Evolutionary conservation across 768 basidiomycete species (phyloP).

Genomic region (Rhizopogon vulgaris): DNA sequence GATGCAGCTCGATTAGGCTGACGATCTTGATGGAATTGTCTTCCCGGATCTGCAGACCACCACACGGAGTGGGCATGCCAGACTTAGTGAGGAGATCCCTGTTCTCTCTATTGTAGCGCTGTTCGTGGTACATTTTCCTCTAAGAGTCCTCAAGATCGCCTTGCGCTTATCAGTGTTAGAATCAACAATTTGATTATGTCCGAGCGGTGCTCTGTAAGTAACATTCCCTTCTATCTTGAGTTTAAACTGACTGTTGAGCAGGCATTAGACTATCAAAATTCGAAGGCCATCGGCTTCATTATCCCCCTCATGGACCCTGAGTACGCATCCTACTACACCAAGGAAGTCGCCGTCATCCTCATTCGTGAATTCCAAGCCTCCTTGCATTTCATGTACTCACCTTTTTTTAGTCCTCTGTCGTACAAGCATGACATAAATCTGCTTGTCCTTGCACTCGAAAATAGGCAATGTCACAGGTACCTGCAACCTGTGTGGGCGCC

Average conservation of each 20-base stretch:
- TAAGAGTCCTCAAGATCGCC: constrained; percentile 36
- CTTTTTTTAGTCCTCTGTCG: constrained; percentile 64
- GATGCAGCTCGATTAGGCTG: no score
- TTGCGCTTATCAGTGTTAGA: constrained; percentile 32
- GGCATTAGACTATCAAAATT: no score
- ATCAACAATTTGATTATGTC: constrained; percentile 4
- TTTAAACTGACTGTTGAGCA: constrained; percentile 1
- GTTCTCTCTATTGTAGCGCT: no score
- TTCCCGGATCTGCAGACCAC: no score
- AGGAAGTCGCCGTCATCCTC: constrained; percentile 94
- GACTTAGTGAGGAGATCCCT: no score
- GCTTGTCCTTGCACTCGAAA: constrained; percentile 87
- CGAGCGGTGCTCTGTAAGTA: constrained; percentile 16
- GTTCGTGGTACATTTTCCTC: constrained; percentile 44
- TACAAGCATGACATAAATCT: constrained; percentile 99
- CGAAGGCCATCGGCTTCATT: constrained; percentile 96
- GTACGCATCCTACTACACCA: constrained; percentile 98
- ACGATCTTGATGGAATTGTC: no score
- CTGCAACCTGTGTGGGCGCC: no score
- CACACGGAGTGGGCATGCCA: no score
- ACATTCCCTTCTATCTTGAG: background rate
- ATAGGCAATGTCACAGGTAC: no score
- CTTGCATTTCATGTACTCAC: no score
- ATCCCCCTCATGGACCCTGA: constrained; percentile 99
- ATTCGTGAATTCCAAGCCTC: constrained; percentile 99